Percentiles rank a stretch among this genome's conserved stretches.
phyloP scores from a whole-genome alignment of 495 filamentous ascomycete genomes.

The Pyronema domesticum region DNA sequence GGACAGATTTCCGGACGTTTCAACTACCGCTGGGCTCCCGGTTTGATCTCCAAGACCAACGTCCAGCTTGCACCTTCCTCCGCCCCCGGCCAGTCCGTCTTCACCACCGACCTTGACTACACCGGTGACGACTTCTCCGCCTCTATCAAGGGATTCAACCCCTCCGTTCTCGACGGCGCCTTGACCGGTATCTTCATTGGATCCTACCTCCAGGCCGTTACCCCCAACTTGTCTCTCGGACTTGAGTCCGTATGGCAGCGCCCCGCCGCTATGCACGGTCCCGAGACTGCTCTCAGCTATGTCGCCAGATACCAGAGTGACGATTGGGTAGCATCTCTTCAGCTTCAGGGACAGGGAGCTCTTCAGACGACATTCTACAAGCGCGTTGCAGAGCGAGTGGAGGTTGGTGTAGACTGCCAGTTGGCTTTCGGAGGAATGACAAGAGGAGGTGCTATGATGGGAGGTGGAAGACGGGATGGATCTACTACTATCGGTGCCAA shows the following conservation, averaged over 20 bases:
- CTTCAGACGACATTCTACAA: slow-evolving; percentile 92
- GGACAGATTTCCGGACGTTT: slow-evolving; percentile 62
- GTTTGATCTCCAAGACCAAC: slow-evolving; percentile 66
- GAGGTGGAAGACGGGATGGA: slow-evolving; percentile 59
- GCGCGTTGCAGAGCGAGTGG: slow-evolving; percentile 80
- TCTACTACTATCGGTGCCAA: slow-evolving; percentile 83
- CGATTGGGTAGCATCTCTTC: slow-evolving; percentile 80
- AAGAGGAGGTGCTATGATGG: slow-evolving; percentile 46
- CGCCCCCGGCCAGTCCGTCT: slow-evolving; percentile 49
- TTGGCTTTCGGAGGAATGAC: slow-evolving; percentile 56
- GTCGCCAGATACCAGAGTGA: slow-evolving; percentile 70
- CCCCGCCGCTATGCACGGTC: slow-evolving; percentile 51
- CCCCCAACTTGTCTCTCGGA: slow-evolving; percentile 71
- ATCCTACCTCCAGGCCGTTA: slow-evolving; percentile 85
- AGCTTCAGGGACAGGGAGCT: slow-evolving; percentile 66
- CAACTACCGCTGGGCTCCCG: slow-evolving; percentile 70
- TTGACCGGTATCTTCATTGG: slow-evolving; percentile 89
- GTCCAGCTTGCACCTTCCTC: slow-evolving; percentile 53
- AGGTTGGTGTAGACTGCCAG: slow-evolving; percentile 89
- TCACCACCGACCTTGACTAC: slow-evolving; percentile 87
- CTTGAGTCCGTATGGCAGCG: slow-evolving; percentile 91
- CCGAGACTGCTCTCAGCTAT: slow-evolving; percentile 74
- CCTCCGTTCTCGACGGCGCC: slow-evolving; percentile 77
- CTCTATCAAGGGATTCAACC: slow-evolving; percentile 79
- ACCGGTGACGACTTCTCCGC: slow-evolving; percentile 81